Evolutionary conservation across 164 flowering plant genomes (phyloP).

Genomic region (Aristolochia contorta): DNA sequence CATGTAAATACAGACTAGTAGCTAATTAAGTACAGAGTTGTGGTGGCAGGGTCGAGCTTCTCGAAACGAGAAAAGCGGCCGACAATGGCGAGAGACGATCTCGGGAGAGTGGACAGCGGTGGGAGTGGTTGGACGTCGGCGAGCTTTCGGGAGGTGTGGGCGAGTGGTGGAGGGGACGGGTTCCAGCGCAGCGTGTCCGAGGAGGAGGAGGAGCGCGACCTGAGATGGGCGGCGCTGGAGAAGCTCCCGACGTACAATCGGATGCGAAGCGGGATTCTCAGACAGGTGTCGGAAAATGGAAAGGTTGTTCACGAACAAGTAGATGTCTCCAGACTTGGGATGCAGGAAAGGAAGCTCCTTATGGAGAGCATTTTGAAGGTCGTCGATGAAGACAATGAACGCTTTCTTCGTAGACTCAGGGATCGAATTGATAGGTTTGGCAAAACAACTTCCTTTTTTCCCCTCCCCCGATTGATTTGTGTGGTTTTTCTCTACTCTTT

Average conservation of each 20-base stretch:
- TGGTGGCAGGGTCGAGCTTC: not conserved
- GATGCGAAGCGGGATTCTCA: constrained; percentile 33
- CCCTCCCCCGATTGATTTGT: no score
- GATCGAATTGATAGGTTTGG: constrained; percentile 45
- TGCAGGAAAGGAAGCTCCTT: constrained; percentile 33
- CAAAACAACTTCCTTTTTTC: not conserved
- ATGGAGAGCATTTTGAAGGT: constrained; percentile 38
- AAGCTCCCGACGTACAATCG: constrained; percentile 60
- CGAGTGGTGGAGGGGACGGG: constrained; percentile 22
- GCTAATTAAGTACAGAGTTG: no score
- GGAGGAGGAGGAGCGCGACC: constrained; percentile 48
- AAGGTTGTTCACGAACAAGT: constrained; percentile 31
- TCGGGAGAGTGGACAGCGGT: constrained; percentile 22
- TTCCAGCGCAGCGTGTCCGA: constrained; percentile 24
- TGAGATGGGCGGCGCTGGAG: constrained; percentile 71
- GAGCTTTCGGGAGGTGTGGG: constrained; percentile 32
- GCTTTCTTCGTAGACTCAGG: constrained; percentile 27
- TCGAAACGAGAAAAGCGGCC: not conserved
- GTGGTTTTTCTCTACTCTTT: not conserved
- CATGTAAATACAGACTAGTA: not conserved
- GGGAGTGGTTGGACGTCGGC: constrained; percentile 19
- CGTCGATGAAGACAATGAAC: constrained; percentile 48
- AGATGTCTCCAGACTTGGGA: constrained; percentile 35
- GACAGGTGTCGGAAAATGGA: constrained; percentile 33
- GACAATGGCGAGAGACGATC: constrained; percentile 21